Base-by-base conservation (phyloP, 768 basidiomycete genomes). In the Tulasnella sp. region DNA sequence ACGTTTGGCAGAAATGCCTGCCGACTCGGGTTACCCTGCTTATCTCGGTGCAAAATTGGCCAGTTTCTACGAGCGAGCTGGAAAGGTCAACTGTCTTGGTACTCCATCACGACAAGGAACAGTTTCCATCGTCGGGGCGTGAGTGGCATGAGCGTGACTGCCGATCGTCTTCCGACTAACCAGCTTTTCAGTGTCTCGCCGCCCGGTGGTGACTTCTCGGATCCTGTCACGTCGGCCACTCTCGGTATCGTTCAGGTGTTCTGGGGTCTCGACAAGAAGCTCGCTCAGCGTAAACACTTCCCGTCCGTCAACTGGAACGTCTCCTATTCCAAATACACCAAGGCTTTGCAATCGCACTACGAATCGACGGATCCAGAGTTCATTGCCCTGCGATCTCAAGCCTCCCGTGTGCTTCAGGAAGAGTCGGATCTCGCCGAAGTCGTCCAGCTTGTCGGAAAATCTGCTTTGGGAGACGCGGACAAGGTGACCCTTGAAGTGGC, bases 281-380 rank as follows among this genome's bases (percentile, higher is more conserved):
- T 98, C 73, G 97, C 97, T 2, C 97, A 98, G 80, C 87, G 96
- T 75, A 98, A 99, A 81, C 95, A 99, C 80, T 99, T 99, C 86
- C 97, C 97, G 1, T 97, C 95, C n/a, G 96, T 99, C 80, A 98
- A 99, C 83, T 99, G 97, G 97, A 97, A 90, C 76, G 83, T 97
- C n/a, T 99, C 97, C 11, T 98, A 98, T 81, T 98, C 97, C 73
- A 99, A 99, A 81, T 98, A 99, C 81, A 91, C 90, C 75, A 95
- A 95, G 79, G 89, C 95, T 11, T 87, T 98, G 44, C 95, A 96
- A 77, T 87, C 91, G 0, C 90, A 95, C 81, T 99, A 98, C 81
- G 95, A 98, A 80, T 82, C 84, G 52, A 89, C 89, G 67, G 76
- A 76, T 70, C 92, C 94, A 4, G 96, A 94, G n/a, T 99, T 99